Base-by-base conservation (phyloP, 257 asterid species). In the Primulina eburnea region DNA sequence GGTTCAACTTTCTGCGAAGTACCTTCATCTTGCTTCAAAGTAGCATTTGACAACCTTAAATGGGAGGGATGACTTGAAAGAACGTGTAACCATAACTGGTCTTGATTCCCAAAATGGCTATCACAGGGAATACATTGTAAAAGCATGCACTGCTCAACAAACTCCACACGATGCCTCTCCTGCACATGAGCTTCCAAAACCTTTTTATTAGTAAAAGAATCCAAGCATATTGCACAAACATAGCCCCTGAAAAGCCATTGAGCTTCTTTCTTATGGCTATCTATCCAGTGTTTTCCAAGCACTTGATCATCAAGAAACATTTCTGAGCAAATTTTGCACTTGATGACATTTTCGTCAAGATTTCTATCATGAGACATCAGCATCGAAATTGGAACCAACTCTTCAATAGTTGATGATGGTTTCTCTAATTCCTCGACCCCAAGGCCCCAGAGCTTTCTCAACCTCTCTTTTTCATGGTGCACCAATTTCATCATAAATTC, bases 161-260 rank as follows among this genome's bases (percentile, higher is more conserved):
- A 94, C 80, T 85, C 83, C 70, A 86, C 95, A 33, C 82, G 94
- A 73, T 94, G 99, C 79, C 98, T 84, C 80, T 94, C 98, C 79
- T 91, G 97, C 66, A 91, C 95, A 68, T 91, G 99, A 62, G 90
- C 76, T 82, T 94, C 99, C 81, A 94, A 75, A 73, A 89, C 85
- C 81, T 94, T 94, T 75, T 79, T 89, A 77, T 94, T 91, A 65
- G 99, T 94, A 73, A 91, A 94, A 57, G 99, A 91, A 74, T 94
- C 99, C 70, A 94, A 77, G 81, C 99, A 94, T 63, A 94, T 88
- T 65, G 96, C 97, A 80, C 99, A 94, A 32, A 87, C 98, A 73
- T 91, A 94, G 67, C 99, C 99, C 85, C 99, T 86, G 70, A 91
- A 94, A 17, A 91, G 85, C 98, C 97, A 89, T 72, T 94, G 95